Evolutionary conservation across 495 filamentous ascomycete genomes (phyloP), one percentile per base, ranked within the genome.

Genomic region (Talaromyces trachyspermus): DNA sequence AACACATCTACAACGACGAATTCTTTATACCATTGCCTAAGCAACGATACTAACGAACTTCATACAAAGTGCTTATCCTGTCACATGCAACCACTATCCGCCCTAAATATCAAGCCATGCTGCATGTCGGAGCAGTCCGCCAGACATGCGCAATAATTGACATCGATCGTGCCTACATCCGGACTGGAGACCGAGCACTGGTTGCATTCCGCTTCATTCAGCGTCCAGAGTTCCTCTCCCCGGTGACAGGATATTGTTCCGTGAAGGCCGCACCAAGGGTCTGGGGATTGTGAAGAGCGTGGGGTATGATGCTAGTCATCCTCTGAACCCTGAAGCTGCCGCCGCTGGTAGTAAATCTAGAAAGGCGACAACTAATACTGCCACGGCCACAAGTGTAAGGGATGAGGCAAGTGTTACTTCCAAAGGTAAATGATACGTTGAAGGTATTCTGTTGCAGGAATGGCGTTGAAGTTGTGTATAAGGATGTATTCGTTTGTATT

Each of bases 81-180:
- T 89, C 85, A 3, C 92, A 98, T 60, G 92, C 92, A 1, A 98
- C 92, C n/a, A 98, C 92, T 37, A 98, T 98, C 64, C 92, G 94
- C 61, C 89, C 87, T 5, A 90, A 90, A 56, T 98, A 98, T 59
- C 92, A 98, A 64, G 94, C 92, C 4, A 98, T 98, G 92, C 76
- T 98, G 17, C 92, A 98, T 56, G 92, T 98, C 15, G 92, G 92
- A 6, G 87, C 92, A 1, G 86, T 98, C 43, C 88, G 83, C 47
- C 92, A 98, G 65, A 98, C 92, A 0, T 97, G 94, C 54, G 82
- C 89, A 5, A 96, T 98, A 56, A 95, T 98, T 54, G 92, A 96
- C 56, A 94, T 98, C 49, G 92, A 98, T 58, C 83, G 91, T n/a
- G 84, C 86, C 17, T 94, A 89, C 55, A 95, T 98, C 55, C 77